phyloP scores from a whole-genome alignment of 495 filamentous ascomycete species.

The Annulohypoxylon nitens region DNA sequence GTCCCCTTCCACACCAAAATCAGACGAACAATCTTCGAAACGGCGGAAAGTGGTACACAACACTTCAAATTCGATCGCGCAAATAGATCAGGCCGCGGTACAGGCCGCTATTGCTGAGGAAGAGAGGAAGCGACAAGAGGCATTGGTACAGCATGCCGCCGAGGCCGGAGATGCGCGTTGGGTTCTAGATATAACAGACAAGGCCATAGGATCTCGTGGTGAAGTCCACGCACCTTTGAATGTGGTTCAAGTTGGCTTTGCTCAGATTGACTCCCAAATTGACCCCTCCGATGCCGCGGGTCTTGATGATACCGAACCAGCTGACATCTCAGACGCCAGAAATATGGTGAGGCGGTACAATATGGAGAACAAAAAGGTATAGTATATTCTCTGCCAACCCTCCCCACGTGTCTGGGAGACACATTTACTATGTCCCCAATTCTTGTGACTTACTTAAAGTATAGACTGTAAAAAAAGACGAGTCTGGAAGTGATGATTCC shows the following conservation, averaged over 20 bases:
- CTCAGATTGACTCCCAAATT: slow-evolving; percentile 64
- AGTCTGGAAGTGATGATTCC: slow-evolving; percentile 35
- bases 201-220: slow-evolving; percentile 33
- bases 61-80: slow-evolving; percentile 47
- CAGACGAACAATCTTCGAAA: slow-evolving; percentile 63
- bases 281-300: slow-evolving; percentile 52
- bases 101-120: slow-evolving; percentile 79
- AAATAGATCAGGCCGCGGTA: slow-evolving; percentile 64
- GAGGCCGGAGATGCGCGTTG: slow-evolving; percentile 89
- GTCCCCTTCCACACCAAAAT: slow-evolving; percentile 56
- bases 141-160: slow-evolving; percentile 76
- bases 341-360: slow-evolving; percentile 56
- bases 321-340: slow-evolving; percentile 47
- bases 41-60: slow-evolving; percentile 62
- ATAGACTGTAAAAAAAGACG: slow-evolving; percentile 32
- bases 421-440: slow-evolving; percentile 2
- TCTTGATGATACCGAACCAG: slow-evolving; percentile 47
- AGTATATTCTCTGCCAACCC: background rate
- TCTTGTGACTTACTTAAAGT: slow-evolving; percentile 21
- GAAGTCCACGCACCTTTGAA: slow-evolving; percentile 52
- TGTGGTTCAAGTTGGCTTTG: slow-evolving; percentile 64
- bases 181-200: slow-evolving; percentile 70
- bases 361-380: slow-evolving; percentile 58
- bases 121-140: slow-evolving; percentile 78
- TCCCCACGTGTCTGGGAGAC: background rate